Evolutionary conservation across 1,284 basidiomycete genomes (phyloP).

Genomic region (Boletus smithii): DNA sequence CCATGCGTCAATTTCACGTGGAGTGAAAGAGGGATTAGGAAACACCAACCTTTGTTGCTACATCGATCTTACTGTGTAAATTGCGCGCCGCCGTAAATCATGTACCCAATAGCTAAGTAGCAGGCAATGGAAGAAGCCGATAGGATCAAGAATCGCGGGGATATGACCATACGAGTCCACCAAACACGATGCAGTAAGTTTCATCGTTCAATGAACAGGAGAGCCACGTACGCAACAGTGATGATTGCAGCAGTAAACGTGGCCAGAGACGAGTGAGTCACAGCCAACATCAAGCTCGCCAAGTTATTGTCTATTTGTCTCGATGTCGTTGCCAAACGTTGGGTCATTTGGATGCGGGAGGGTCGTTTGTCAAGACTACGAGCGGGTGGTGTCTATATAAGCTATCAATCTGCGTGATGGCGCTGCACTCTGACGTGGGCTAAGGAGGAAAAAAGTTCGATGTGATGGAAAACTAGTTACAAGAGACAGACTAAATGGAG

Average conservation of each 20-base stretch:
- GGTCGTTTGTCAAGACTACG: too few species aligned
- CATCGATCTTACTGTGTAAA: conserved; percentile 63
- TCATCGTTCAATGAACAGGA: background rate
- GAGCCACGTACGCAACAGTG: conserved; percentile 29
- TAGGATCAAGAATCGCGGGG: conserved; percentile 59
- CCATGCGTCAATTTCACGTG: background rate
- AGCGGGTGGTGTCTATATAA: too few species aligned
- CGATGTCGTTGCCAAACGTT: conserved; percentile 52
- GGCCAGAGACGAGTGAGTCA: conserved; percentile 71
- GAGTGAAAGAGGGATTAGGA: background rate
- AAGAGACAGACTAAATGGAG: too few species aligned
- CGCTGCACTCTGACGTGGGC: too few species aligned
- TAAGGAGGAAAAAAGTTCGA: too few species aligned
- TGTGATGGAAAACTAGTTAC: too few species aligned
- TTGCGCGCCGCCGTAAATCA: too few species aligned
- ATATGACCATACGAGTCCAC: conserved; percentile 40
- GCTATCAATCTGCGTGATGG: too few species aligned
- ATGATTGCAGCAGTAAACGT: conserved; percentile 51
- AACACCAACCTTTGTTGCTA: conserved; percentile 55
- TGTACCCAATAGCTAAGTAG: conserved; percentile 58
- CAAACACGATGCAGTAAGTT: conserved; percentile 1
- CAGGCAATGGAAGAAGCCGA: conserved; percentile 47
- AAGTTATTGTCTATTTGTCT: conserved; percentile 46
- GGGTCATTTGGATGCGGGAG: too few species aligned
- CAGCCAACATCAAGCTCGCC: conserved; percentile 58